These are phyloP conservation scores for Solanum rostratum DNA, from an alignment of 257 asterid species.

Conservation along the genomic window DNA sequence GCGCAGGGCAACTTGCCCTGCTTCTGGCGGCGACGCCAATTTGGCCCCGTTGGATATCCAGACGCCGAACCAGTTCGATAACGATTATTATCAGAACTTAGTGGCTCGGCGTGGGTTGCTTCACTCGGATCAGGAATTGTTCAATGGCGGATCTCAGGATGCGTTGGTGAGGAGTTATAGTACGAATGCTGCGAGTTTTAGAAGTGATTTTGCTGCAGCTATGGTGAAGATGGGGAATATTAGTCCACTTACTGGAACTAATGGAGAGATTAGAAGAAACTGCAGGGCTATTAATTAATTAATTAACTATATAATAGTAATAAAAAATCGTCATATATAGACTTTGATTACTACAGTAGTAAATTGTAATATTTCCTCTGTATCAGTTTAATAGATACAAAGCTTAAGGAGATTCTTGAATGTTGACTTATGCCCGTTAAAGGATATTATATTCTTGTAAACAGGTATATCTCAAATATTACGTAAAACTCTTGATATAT, in stretches of 20 bases:
- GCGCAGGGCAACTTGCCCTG: slow-evolving; percentile 38
- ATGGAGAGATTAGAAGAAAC: slow-evolving; percentile 50
- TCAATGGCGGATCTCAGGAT: slow-evolving; percentile 50
- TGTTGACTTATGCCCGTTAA: too few species aligned
- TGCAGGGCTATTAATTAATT: slow-evolving; percentile 45
- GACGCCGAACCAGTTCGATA: slow-evolving; percentile 32
- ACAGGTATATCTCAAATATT: too few species aligned
- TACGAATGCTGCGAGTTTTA: slow-evolving; percentile 8
- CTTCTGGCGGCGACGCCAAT: slow-evolving; percentile 34
- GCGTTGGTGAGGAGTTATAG: slow-evolving; percentile 29
- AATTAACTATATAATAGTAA: background rate
- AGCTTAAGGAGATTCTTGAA: background rate
- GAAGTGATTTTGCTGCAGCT: slow-evolving; percentile 42
- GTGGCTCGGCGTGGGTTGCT: slow-evolving; percentile 38
- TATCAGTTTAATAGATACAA: background rate
- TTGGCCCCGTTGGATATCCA: slow-evolving; percentile 31
- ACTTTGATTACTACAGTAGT: background rate
- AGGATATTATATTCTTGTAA: too few species aligned
- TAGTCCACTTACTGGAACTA: slow-evolving; percentile 51
- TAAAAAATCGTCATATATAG: background rate
- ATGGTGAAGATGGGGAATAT: slow-evolving; percentile 65
- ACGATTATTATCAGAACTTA: slow-evolving; percentile 33
- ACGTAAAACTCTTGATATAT: too few species aligned
- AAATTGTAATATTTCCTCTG: background rate
- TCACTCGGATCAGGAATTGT: slow-evolving; percentile 65